Evolutionary conservation across 164 flowering plant species (phyloP).

Genomic region (Annona squamosa): DNA sequence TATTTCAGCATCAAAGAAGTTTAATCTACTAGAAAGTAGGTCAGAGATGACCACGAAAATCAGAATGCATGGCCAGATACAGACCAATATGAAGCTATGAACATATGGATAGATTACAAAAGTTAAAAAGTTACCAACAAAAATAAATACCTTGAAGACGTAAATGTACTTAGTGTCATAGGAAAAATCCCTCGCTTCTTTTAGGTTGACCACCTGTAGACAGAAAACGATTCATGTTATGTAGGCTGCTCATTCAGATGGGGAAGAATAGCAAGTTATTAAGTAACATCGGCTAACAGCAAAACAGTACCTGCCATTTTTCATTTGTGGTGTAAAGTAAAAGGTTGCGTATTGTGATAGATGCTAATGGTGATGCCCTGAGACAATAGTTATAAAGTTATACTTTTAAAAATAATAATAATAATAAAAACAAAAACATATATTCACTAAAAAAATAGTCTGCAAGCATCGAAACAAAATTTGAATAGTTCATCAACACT

Average conservation of each 20-base stretch:
- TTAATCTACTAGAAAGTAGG: not conserved
- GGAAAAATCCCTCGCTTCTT: constrained; percentile 93
- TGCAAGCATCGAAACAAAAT: not conserved
- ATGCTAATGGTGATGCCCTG: constrained; percentile 94
- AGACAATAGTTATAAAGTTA: no score
- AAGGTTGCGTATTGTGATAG: constrained; percentile 85
- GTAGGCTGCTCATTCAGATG: constrained; percentile 4
- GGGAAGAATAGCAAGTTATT: not conserved
- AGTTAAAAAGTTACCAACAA: not conserved
- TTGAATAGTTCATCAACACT: not conserved
- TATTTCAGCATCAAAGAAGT: not conserved
- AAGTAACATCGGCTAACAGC: not conserved
- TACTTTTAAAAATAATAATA: no score
- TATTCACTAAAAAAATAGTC: not conserved
- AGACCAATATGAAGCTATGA: not conserved
- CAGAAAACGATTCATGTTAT: constrained; percentile 11
- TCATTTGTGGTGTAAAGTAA: constrained; percentile 84
- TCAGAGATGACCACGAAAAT: not conserved
- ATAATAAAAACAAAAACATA: not conserved
- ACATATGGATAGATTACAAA: not conserved
- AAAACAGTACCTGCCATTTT: constrained; percentile 68
- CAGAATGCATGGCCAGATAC: not conserved
- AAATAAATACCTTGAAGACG: constrained; percentile 75
- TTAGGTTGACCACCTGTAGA: constrained; percentile 82
- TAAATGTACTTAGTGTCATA: constrained; percentile 62